Percentiles rank a stretch among this genome's conserved stretches.
Evolutionary conservation across 2,329 filamentous ascomycete species (phyloP).

Genomic region (Zarea fungicola): DNA sequence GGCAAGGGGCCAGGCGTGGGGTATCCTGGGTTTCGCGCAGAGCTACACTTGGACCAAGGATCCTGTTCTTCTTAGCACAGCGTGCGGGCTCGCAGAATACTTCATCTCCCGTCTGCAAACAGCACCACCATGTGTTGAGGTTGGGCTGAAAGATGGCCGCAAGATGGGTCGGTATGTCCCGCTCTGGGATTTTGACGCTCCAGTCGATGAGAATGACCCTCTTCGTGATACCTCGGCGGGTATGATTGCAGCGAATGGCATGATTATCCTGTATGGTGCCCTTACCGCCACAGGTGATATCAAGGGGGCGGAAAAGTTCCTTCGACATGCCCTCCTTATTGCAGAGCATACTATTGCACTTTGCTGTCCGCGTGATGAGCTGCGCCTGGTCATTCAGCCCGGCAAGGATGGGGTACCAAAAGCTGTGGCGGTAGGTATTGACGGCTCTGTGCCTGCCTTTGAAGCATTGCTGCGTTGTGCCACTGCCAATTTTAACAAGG

Average conservation of each 20-base stretch:
- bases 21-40: constrained; percentile 43
- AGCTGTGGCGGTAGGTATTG: neutral
- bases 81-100: constrained; percentile 40
- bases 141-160: constrained; percentile 6
- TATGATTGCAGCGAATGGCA: constrained; percentile 36
- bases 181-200: constrained; percentile 36
- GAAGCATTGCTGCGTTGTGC: constrained; percentile 28
- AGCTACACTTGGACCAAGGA: constrained; percentile 44
- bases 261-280: constrained; percentile 33
- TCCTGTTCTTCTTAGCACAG: constrained; percentile 33
- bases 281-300: constrained; percentile 18
- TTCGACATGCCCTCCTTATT: constrained; percentile 24
- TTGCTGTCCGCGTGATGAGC: constrained; percentile 23
- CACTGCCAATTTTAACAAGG: constrained; percentile 30
- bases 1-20: constrained; percentile 46
- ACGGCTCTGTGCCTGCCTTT: constrained; percentile 15
- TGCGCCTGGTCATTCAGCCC: constrained; percentile 6
- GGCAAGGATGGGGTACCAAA: neutral
- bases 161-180: constrained; percentile 24
- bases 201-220: constrained; percentile 25
- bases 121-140: constrained; percentile 21
- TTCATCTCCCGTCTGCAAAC: constrained; percentile 37
- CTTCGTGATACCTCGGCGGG: constrained; percentile 34
- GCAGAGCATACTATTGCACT: constrained; percentile 26
- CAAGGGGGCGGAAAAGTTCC: constrained; percentile 20